Conservation (phyloP, 352 stramenopile species). For the Globisporangium nodosum region DNA sequence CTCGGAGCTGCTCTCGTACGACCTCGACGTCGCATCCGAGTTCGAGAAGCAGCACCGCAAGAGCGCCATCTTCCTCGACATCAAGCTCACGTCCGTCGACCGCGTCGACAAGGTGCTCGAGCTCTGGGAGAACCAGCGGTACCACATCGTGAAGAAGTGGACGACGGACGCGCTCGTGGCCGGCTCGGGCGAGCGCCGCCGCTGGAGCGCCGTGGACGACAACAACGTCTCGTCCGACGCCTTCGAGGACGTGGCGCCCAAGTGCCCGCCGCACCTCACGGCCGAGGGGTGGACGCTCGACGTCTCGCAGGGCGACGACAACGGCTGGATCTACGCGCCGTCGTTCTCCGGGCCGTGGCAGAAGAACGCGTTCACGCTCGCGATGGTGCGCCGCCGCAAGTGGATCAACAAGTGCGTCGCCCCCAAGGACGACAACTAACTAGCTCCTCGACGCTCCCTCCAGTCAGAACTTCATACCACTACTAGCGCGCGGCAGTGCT, state of each 20-base stretch:
- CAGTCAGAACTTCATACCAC: not conserved
- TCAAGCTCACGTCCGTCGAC: conserved; percentile 43
- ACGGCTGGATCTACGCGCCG: conserved; percentile 82
- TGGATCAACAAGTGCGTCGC: conserved; percentile 74
- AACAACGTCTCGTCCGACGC: conserved; percentile 50
- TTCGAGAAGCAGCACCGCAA: conserved; percentile 62
- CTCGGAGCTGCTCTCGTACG: conserved; percentile 46
- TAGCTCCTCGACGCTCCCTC: too few relatives aligned
- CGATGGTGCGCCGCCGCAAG: conserved; percentile 74
- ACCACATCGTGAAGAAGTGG: conserved; percentile 75
- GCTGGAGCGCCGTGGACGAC: conserved; percentile 63
- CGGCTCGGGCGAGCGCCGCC: conserved; percentile 54
- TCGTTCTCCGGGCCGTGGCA: conserved; percentile 77
- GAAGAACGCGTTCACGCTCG: conserved; percentile 64
- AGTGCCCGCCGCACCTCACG: conserved; percentile 41
- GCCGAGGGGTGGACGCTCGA: conserved; percentile 75
- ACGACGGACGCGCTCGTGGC: conserved; percentile 48
- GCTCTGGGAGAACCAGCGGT: conserved; percentile 84
- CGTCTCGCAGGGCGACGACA: conserved; percentile 69
- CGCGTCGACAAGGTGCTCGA: conserved; percentile 61
- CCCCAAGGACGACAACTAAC: conserved; percentile 7
- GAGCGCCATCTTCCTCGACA: conserved; percentile 51
- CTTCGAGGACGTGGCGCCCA: conserved; percentile 65
- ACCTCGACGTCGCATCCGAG: conserved; percentile 42
- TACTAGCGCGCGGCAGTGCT: not conserved